A percentile compares a stretch with the other conserved stretches of the same genome.
phyloP scores from a whole-genome alignment of 345 rosid species.

The Ceriops decandra region DNA sequence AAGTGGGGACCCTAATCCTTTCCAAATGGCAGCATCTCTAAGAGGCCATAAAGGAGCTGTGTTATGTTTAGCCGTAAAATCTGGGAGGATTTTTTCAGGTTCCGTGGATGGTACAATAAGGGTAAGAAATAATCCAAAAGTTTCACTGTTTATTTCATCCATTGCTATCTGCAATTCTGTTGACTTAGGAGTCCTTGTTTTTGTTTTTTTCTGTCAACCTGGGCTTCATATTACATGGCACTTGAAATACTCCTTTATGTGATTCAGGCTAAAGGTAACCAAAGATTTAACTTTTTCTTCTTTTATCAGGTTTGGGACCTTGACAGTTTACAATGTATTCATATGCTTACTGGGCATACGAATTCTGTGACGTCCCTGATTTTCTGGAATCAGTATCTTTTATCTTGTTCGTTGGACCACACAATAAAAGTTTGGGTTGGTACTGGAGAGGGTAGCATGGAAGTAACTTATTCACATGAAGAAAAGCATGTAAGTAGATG shows the following conservation, averaged over 20 bases:
- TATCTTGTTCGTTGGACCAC: constrained; percentile 56
- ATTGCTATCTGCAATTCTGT: not conserved
- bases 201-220: not conserved
- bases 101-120: constrained; percentile 46
- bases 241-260: not conserved
- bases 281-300: too few species aligned
- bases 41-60: constrained; percentile 39
- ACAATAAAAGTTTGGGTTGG: constrained; percentile 50
- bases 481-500: constrained; percentile 34
- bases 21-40: constrained; percentile 29
- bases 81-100: constrained; percentile 38
- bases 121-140: constrained; percentile 23
- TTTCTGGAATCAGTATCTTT: constrained; percentile 48
- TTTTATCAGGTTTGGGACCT: constrained; percentile 53
- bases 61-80: constrained; percentile 36
- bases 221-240: not conserved
- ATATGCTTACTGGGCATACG: constrained; percentile 40
- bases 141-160: not conserved
- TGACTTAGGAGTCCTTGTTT: not conserved
- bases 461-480: constrained; percentile 26
- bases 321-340: constrained; percentile 29
- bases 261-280: too few species aligned
- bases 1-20: constrained; percentile 32
- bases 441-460: constrained; percentile 6
- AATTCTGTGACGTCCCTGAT: constrained; percentile 52